Evolutionary conservation across 306 rosid genomes (phyloP).

Genomic region (Castanea crenata): DNA sequence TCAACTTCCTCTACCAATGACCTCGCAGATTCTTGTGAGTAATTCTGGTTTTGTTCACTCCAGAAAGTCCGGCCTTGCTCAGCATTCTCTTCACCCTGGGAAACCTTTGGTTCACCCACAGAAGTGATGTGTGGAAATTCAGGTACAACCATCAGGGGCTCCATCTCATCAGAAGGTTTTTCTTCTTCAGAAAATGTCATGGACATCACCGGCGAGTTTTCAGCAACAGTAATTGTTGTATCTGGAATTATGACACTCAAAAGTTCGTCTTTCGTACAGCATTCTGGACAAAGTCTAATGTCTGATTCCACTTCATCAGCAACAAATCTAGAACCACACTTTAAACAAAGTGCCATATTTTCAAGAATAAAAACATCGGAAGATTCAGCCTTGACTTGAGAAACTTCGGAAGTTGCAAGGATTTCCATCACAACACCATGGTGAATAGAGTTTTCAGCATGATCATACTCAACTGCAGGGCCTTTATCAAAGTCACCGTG

Average conservation of each 20-base stretch:
- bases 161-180: conserved; percentile 31
- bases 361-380: conserved; percentile 36
- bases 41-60: conserved; percentile 37
- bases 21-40: conserved; percentile 38
- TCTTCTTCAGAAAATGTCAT: conserved; percentile 31
- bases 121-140: conserved; percentile 34
- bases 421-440: conserved; percentile 29
- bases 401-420: conserved; percentile 38
- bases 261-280: conserved; percentile 44
- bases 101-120: conserved; percentile 33
- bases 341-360: conserved; percentile 46
- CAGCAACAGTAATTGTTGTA: conserved; percentile 34
- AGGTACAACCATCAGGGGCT: conserved; percentile 25
- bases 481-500: conserved; percentile 27
- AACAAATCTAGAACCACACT: conserved; percentile 52
- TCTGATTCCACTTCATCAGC: conserved; percentile 35
- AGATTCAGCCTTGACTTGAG: conserved; percentile 36
- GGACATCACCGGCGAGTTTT: conserved; percentile 30
- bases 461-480: conserved; percentile 28
- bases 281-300: conserved; percentile 50
- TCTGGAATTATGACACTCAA: conserved; percentile 33
- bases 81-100: conserved; percentile 30
- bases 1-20: conserved; percentile 34
- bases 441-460: conserved; percentile 32
- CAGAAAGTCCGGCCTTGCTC: conserved; percentile 40